A percentile compares a stretch with the other conserved stretches of the same genome.
These are phyloP conservation scores for Asterochloris erici DNA, from an alignment of 139 green algal species.

Conservation along the genomic window DNA sequence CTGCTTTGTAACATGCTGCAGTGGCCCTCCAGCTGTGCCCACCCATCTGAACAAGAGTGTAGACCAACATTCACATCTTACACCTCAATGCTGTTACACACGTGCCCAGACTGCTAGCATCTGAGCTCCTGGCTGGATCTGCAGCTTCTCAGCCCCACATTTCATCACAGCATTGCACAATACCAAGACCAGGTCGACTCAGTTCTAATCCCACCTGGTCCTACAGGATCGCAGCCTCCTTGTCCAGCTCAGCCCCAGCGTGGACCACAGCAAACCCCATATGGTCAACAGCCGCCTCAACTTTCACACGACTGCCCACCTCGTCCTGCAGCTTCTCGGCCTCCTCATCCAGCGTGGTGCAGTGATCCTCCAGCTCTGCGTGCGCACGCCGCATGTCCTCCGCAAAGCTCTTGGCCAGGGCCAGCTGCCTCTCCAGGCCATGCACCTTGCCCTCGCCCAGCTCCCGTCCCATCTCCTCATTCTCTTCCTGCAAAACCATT, in stretches of 20 bases:
- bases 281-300: background rate
- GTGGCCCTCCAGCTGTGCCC: too few species aligned
- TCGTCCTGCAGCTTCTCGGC: conserved; percentile 57
- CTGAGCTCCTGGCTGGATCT: too few species aligned
- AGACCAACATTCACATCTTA: too few species aligned
- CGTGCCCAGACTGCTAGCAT: too few species aligned
- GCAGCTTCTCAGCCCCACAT: too few species aligned
- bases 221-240: background rate
- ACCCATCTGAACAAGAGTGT: too few species aligned
- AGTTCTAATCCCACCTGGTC: too few species aligned
- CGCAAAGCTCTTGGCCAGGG: conserved; percentile 37
- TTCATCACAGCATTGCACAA: too few species aligned
- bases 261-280: background rate
- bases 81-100: too few species aligned
- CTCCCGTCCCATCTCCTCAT: conserved; percentile 76
- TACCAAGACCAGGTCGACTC: too few species aligned
- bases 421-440: conserved; percentile 42
- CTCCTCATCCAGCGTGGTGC: conserved; percentile 43
- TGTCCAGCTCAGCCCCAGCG: background rate
- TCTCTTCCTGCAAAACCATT: conserved; percentile 53
- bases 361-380: conserved; percentile 44
- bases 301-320: background rate
- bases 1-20: too few species aligned
- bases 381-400: conserved; percentile 40
- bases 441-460: conserved; percentile 64